These are phyloP conservation scores for Fusarium clavum DNA, from an alignment of 2,329 filamentous ascomycete species.

Conservation along the genomic window DNA sequence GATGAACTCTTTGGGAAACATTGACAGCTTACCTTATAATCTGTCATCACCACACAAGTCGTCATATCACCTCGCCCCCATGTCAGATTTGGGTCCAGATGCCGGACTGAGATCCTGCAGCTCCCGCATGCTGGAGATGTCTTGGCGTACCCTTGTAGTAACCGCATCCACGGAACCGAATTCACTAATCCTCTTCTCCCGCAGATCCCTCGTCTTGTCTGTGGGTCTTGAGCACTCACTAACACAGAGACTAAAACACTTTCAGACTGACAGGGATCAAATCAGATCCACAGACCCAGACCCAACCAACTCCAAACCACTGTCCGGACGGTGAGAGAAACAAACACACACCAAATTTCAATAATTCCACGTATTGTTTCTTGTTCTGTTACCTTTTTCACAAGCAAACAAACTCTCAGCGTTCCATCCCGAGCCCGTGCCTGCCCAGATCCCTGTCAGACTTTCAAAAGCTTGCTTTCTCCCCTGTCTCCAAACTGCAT, in stretches of 20 bases:
- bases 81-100: slow-evolving; percentile 30
- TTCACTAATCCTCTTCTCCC: neutral
- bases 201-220: slow-evolving; percentile 23
- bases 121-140: slow-evolving; percentile 33
- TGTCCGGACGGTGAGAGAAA: slow-evolving; percentile 11
- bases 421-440: neutral
- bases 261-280: slow-evolving; percentile 6
- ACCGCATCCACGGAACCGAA: slow-evolving; percentile 31
- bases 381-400: neutral
- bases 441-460: neutral
- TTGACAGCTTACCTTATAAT: neutral
- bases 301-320: slow-evolving; percentile 1
- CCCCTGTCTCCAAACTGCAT: slow-evolving; percentile 12
- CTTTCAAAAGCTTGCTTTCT: slow-evolving; percentile 1
- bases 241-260: neutral
- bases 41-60: neutral
- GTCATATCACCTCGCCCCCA: slow-evolving; percentile 4
- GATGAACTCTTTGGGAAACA: neutral
- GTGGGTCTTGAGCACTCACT: slow-evolving; percentile 13
- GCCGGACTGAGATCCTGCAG: slow-evolving; percentile 39
- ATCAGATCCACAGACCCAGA: slow-evolving; percentile 7
- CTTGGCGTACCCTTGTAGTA: slow-evolving; percentile 35
- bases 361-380: slow-evolving; percentile 13
- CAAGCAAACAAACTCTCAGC: neutral
- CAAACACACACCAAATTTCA: neutral